Evolutionary conservation across 768 basidiomycete species (phyloP).

Genomic region (Pulveroboletus sp.): DNA sequence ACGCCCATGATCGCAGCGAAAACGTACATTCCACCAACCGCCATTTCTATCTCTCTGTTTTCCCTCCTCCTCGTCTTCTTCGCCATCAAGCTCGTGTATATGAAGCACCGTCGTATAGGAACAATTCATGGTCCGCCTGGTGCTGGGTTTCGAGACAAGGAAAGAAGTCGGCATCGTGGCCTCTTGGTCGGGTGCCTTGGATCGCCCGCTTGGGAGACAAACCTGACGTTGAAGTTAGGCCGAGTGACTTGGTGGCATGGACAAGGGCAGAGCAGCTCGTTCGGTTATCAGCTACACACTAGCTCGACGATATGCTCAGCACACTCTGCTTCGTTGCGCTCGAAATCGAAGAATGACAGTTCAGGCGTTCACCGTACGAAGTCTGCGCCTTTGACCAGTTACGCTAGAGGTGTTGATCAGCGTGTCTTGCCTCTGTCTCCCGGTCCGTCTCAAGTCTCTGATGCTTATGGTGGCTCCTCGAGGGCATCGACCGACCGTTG

Average conservation of each 20-base stretch:
- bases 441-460: neutral
- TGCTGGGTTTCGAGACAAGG: conserved; percentile 6
- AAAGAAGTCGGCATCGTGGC: conserved; percentile 2
- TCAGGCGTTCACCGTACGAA: conserved; percentile 6
- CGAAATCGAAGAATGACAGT: neutral
- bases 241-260: conserved; percentile 4
- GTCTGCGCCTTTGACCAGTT: conserved; percentile 9
- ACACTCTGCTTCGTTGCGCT: neutral
- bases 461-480: neutral
- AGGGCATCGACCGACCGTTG: neutral
- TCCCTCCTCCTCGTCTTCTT: conserved; percentile 14
- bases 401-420: conserved; percentile 3
- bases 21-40: conserved; percentile 12
- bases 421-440: neutral
- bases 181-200: conserved; percentile 29
- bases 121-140: conserved; percentile 19
- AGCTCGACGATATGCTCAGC: conserved; percentile 7
- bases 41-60: conserved; percentile 12
- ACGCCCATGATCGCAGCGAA: neutral
- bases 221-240: conserved; percentile 12
- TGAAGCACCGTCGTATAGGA: conserved; percentile 26
- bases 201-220: conserved; percentile 31
- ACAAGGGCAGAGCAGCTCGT: neutral
- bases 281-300: conserved; percentile 3
- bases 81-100: conserved; percentile 23